These are phyloP conservation scores for Zygotorulaspora mrakii DNA, from an alignment of 1,139 yeast genomes.

Conservation along the genomic window DNA sequence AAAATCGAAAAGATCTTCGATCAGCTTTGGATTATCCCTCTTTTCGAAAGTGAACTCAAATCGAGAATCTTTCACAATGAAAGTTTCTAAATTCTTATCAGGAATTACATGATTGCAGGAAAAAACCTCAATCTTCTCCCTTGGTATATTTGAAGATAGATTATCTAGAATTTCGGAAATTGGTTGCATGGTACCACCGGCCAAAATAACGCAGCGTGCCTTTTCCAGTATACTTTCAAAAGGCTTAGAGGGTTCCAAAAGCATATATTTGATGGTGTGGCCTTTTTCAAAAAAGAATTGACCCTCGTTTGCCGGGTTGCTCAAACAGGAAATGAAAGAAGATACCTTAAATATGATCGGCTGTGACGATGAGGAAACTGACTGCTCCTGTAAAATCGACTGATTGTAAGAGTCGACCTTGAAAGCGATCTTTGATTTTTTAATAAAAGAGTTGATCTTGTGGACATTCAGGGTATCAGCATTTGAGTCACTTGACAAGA, in stretches of 20 bases:
- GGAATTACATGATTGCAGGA: slow-evolving; percentile 88
- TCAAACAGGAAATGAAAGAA: slow-evolving; percentile 58
- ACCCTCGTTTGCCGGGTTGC: slow-evolving; percentile 81
- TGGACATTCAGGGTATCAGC: slow-evolving; percentile 71
- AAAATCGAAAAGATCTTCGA: slow-evolving; percentile 50
- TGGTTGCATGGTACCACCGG: slow-evolving; percentile 98
- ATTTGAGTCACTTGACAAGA: slow-evolving; percentile 53
- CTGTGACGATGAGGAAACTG: slow-evolving; percentile 9
- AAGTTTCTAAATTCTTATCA: slow-evolving; percentile 57
- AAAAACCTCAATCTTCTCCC: slow-evolving; percentile 48
- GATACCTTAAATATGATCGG: slow-evolving; percentile 68
- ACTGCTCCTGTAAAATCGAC: slow-evolving; percentile 7
- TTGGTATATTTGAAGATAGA: slow-evolving; percentile 58
- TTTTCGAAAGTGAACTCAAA: slow-evolving; percentile 71
- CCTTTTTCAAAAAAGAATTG: slow-evolving; percentile 57
- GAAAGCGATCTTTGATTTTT: slow-evolving; percentile 71
- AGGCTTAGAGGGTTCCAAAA: slow-evolving; percentile 74
- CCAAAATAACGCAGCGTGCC: slow-evolving; percentile 68
- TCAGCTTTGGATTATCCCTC: slow-evolving; percentile 48
- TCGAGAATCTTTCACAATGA: slow-evolving; percentile 44
- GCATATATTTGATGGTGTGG: slow-evolving; percentile 56
- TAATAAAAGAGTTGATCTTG: slow-evolving; percentile 61
- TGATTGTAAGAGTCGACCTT: slow-evolving; percentile 75
- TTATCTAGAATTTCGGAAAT: slow-evolving; percentile 60
- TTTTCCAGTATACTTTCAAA: slow-evolving; percentile 64